Conservation (phyloP, 768 basidiomycete species). For the Hypholoma sublateritium region DNA sequence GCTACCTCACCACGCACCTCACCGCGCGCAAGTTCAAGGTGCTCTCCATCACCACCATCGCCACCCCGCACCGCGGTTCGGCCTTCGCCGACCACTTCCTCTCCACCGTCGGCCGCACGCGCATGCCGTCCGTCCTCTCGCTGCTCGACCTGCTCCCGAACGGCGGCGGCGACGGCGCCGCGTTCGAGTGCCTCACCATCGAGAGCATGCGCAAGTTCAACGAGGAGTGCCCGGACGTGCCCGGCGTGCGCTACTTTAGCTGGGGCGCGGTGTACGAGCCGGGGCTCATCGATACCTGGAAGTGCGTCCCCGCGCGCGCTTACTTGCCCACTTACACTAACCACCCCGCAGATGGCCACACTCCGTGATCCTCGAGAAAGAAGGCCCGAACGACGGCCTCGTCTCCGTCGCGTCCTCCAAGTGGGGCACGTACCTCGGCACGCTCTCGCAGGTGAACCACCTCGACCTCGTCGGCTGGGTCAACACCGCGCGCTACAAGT, state of each 20-base stretch:
- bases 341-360: conserved; percentile 58
- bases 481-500: conserved; percentile 84
- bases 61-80: conserved; percentile 93
- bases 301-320: conserved; percentile 31
- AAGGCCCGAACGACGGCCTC: conserved; percentile 93
- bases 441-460: conserved; percentile 87
- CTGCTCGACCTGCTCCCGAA: conserved; percentile 85
- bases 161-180: conserved; percentile 92
- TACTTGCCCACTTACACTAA: neutral
- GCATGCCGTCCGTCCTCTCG: conserved; percentile 69
- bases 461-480: conserved; percentile 94
- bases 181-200: conserved; percentile 85
- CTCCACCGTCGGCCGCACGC: conserved; percentile 60
- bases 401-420: conserved; percentile 85
- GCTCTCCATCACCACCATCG: conserved; percentile 89
- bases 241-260: conserved; percentile 84
- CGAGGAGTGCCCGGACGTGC: conserved; percentile 75
- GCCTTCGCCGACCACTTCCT: conserved; percentile 92
- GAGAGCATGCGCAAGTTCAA: conserved; percentile 91
- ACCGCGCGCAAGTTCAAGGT: conserved; percentile 76
- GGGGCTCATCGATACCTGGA: conserved; percentile 89
- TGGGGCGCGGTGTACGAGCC: conserved; percentile 95
- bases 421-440: conserved; percentile 98
- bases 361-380: conserved; percentile 77
- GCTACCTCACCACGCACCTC: conserved; percentile 82